Conservation (phyloP, 805 yeast species). For the Metschnikowia picachoensis region DNA sequence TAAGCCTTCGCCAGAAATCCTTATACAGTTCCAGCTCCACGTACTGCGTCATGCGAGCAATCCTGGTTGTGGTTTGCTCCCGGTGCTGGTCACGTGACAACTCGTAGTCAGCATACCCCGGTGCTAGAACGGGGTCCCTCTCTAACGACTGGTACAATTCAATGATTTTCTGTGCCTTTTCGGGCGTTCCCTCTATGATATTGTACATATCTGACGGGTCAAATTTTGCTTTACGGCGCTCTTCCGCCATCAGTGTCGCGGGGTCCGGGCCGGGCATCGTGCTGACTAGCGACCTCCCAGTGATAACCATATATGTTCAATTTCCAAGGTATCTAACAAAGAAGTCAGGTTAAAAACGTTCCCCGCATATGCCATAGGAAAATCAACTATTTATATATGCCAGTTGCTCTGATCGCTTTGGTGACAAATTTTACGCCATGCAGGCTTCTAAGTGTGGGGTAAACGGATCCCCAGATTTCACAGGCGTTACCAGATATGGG, state of each 20-base stretch:
- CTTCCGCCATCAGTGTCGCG: slow-evolving; percentile 26
- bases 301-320: slow-evolving; percentile 14
- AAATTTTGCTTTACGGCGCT: slow-evolving; percentile 29
- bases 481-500: not conserved
- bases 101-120: slow-evolving; percentile 33
- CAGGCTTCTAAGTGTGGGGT: slow-evolving; percentile 2
- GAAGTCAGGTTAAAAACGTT: no score
- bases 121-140: slow-evolving; percentile 35
- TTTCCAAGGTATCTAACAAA: not conserved
- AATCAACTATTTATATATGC: not conserved
- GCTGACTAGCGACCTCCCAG: slow-evolving; percentile 22
- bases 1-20: slow-evolving; percentile 33
- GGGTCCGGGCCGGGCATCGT: slow-evolving; percentile 32
- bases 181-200: slow-evolving; percentile 39
- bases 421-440: not conserved
- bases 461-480: slow-evolving; percentile 8
- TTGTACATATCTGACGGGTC: slow-evolving; percentile 39
- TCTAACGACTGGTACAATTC: slow-evolving; percentile 33
- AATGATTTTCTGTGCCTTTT: slow-evolving; percentile 29
- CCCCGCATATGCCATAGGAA: not conserved
- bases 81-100: slow-evolving; percentile 27
- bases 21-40: slow-evolving; percentile 30
- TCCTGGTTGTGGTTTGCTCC: slow-evolving; percentile 31
- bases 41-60: slow-evolving; percentile 34
- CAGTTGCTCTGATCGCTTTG: not conserved